Evolutionary conservation across 352 stramenopile genomes (phyloP), one percentile per base, ranked within the genome.

Genomic region (Blastocystis sp.): DNA sequence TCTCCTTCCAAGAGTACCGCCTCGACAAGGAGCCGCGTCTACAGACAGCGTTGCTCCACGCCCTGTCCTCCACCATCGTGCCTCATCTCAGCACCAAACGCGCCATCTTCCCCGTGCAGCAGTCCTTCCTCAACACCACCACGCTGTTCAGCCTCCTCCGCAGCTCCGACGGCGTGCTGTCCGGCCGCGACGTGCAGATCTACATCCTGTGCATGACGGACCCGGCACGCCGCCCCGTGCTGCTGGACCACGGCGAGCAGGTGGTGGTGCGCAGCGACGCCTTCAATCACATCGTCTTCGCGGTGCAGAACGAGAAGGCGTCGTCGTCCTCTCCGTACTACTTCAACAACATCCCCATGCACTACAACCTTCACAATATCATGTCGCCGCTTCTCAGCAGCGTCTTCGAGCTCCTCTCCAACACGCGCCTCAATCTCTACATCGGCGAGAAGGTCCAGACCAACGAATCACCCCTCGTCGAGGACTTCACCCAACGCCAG

Each of bases 161-260:
- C 28, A 69, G 74, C 66, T 38, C 11, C 21, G n/a, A 34, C 11
- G 42, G 48, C 66, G 21, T 59, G 40, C 3, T 81, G 6, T 17
- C 74, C 10, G 48, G 74, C 9, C 57, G 45, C 21, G 74, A 84
- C 40, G 43, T 84, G 2, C 74, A 84, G 74, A 84, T 84, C n/a
- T 84, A 84, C 48, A 84, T 84, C 1, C 66, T 84, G 3, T 68
- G 74, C 66, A 68, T 84, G 74, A 68, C 74, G 6, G 74, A 63
- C n/a, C 24, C 74, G 24, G n/a, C 28, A 17, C 65, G 66, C 9
- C 57, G 74, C 42, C 74, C 74, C 21, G 42, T 84, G 21, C 48
- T 84, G 21, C 43, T 84, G 17, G 74, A 84, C n/a, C 45, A 52
- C 14, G 69, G 57, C 61, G 28, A 84, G 54, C 42, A 59, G 74